Evolutionary conservation across 2,329 filamentous ascomycete genomes (phyloP).

Genomic region (Aspergillus latus): DNA sequence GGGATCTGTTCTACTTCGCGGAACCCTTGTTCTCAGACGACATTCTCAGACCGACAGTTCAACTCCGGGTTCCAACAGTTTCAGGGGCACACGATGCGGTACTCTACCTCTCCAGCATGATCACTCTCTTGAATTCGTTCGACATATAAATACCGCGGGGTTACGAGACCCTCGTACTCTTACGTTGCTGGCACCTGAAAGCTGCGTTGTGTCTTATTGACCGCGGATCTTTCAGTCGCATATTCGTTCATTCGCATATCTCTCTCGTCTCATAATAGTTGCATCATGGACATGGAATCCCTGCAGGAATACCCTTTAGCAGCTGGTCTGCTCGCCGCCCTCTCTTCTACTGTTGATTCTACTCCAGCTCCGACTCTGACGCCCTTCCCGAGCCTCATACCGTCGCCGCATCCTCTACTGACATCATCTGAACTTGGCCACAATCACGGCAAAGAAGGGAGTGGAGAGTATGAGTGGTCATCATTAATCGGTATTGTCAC

Average conservation of each 20-base stretch:
- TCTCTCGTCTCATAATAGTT: conserved; percentile 2
- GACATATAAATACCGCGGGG: conserved; percentile 1
- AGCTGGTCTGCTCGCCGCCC: conserved; percentile 30
- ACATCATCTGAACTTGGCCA: conserved; percentile 20
- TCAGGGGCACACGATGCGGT: conserved; percentile 17
- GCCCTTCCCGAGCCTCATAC: conserved; percentile 18
- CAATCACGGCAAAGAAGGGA: conserved; percentile 23
- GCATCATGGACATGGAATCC: conserved; percentile 25
- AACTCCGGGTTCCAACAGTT: conserved; percentile 1
- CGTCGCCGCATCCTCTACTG: conserved; percentile 19
- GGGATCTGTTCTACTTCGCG: not conserved
- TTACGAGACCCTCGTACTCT: conserved; percentile 1
- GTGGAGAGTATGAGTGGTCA: conserved; percentile 63
- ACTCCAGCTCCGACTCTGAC: conserved; percentile 27
- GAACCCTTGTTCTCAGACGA: not conserved
- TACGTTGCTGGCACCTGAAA: not conserved
- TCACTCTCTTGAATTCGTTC: conserved; percentile 7
- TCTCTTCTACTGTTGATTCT: conserved; percentile 22
- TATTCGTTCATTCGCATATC: conserved; percentile 3
- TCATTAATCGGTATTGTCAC: conserved; percentile 93
- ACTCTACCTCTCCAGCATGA: conserved; percentile 21
- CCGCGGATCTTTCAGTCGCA: not conserved
- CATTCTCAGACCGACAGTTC: conserved; percentile 2
- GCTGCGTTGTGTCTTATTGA: not conserved
- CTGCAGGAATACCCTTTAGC: conserved; percentile 28